Base-by-base conservation (phyloP, 106 monocot genomes). In the Dendrobium catenatum region DNA sequence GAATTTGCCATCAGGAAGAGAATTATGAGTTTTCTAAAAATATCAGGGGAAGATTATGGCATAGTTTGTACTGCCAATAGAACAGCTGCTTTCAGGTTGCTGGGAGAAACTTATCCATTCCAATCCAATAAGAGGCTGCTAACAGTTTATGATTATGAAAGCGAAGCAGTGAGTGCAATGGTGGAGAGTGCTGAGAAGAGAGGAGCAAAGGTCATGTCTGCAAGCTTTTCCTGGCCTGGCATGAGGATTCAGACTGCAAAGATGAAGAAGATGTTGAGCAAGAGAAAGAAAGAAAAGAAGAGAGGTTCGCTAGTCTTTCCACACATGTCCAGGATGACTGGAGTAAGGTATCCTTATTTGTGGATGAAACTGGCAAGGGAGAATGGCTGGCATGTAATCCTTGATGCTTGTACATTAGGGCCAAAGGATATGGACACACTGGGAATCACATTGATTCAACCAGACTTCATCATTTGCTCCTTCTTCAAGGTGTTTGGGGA, bases 351-450 rank as follows among this genome's bases (percentile, higher is more conserved):
- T 46, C 86, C 95, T n/a, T 93, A 92, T 76, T 73, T 89, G 15
- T 95, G 95, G 95, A 93, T 95, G 90, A 90, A 77, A 41, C 15
- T 93, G 40, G 95, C 95, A 0, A 87, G 83, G 54, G 90, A 93
- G 70, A 85, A 89, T 40, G 95, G 95, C 15, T 93, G 93, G 95
- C 87, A 95, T 59, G 87, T 93, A 22, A 70, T 68, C 27, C 85
- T 93, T 16, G 93, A 95, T 20, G 90, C 92, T 2, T 87, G 88
- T 13, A 89, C 89, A 2, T 41, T 95, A 18, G 92, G 90, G 1
- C 87, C 95, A 0, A 95, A 95, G 85, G 95, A 95, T 19, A 75
- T 91, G 84, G 95, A 90, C 67, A 84, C 90, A 31, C 47, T 95
- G 2, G 95, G 92, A 0, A 81, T 95, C 74, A 90, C 93, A 8